These are phyloP conservation scores for Xylaria sp. DNA, from an alignment of 2,329 filamentous ascomycete species.

Conservation along the genomic window DNA sequence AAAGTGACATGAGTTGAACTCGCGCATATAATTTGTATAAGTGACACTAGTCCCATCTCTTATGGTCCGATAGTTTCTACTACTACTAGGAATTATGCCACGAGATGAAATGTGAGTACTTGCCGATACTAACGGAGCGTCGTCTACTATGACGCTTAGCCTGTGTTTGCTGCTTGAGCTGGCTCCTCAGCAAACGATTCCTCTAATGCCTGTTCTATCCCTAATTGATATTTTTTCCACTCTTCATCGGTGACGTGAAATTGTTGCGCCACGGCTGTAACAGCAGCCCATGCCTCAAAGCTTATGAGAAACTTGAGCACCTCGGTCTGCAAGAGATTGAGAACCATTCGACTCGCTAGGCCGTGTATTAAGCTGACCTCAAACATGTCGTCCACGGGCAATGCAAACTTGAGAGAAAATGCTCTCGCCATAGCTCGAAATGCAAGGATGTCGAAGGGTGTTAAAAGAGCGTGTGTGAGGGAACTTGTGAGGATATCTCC, in stretches of 20 bases:
- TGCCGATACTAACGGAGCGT: neutral
- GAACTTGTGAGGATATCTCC: conserved; percentile 60
- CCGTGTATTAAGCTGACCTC: conserved; percentile 52
- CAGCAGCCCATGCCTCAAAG: conserved; percentile 58
- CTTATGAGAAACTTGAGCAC: conserved; percentile 58
- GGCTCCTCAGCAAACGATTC: conserved; percentile 3
- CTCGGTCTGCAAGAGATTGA: conserved; percentile 61
- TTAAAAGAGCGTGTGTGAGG: conserved; percentile 55
- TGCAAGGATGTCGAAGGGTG: conserved; percentile 60
- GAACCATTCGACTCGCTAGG: conserved; percentile 54
- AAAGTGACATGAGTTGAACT: neutral
- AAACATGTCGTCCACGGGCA: conserved; percentile 56
- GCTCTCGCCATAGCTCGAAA: conserved; percentile 59
- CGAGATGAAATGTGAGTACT: neutral
- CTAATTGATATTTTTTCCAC: conserved; percentile 50
- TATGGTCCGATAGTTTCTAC: neutral
- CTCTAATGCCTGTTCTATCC: neutral
- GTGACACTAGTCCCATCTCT: neutral
- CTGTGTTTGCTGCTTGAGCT: conserved; percentile 7
- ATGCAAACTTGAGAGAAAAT: conserved; percentile 54
- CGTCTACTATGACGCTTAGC: conserved; percentile 7
- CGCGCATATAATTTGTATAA: neutral
- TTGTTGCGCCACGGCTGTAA: conserved; percentile 54
- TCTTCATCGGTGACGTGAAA: conserved; percentile 58
- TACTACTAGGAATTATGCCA: neutral